Percentiles rank a stretch among this genome's conserved stretches.
Conservation (phyloP, 192 early-diverging fungal genomes). For the Allomyces macrogynus region DNA sequence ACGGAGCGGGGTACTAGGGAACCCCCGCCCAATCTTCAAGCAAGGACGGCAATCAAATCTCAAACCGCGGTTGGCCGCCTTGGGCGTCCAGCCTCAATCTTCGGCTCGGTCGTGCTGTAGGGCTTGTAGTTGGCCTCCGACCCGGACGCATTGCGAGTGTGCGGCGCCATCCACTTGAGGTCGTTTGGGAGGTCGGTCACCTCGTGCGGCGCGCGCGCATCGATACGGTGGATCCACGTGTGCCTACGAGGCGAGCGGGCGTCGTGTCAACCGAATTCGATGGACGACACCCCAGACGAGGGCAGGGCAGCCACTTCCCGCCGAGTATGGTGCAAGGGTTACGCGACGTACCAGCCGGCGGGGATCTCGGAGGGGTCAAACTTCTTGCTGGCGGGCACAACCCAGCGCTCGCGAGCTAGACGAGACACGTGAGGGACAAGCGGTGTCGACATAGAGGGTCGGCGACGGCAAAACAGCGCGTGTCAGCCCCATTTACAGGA, state of each 20-base stretch:
- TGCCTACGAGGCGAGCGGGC: slow-evolving; percentile 13
- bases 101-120: slow-evolving; percentile 35
- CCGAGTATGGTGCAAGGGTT: too few relatives aligned
- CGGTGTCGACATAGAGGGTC: not conserved
- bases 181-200: slow-evolving; percentile 4
- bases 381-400: slow-evolving; percentile 30
- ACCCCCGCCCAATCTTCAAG: not conserved
- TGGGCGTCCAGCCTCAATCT: slow-evolving; percentile 34
- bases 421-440: not conserved
- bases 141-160: slow-evolving; percentile 12
- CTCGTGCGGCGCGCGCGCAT: slow-evolving; percentile 16
- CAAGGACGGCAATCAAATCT: not conserved
- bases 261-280: slow-evolving; percentile 17
- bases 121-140: slow-evolving; percentile 24
- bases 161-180: slow-evolving; percentile 10
- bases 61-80: slow-evolving; percentile 16
- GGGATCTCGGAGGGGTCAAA: slow-evolving; percentile 46
- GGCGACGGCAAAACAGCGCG: not conserved
- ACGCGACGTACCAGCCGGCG: slow-evolving; percentile 37
- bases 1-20: too few relatives aligned
- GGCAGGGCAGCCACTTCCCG: too few relatives aligned
- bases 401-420: slow-evolving; percentile 56
- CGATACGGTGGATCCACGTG: slow-evolving; percentile 16
- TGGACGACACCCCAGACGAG: too few relatives aligned
- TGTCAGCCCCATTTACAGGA: not conserved